Evolutionary conservation across 2,329 filamentous ascomycete genomes (phyloP), one percentile per base, ranked within the genome.

Genomic region (Tothia fuscella): DNA sequence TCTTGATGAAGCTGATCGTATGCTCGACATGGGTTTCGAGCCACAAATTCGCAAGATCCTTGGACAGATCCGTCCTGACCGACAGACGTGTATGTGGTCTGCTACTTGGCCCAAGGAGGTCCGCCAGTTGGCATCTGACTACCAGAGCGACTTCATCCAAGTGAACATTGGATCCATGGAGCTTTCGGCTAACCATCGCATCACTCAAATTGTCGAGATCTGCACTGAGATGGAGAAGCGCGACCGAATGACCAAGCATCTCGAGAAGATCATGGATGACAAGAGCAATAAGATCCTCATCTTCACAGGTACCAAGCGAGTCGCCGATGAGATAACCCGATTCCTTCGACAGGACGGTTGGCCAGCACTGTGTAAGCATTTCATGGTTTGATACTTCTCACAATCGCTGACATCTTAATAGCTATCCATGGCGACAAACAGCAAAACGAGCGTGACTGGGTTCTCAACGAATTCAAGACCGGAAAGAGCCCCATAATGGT

Each of bases 1-100:
- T 52, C 87, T 98, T 49, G 91, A 98, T 56, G 91, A 98, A 71
- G 91, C 91, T 61, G 91, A 98, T 68, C 89, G 91, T 59, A 98
- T 98, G 91, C 74, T 98, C 62, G 91, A 98, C 70, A 98, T 98
- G 91, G 91, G 91, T 78, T 96, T 98, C 68, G 91, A 98, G 70
- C 91, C 91, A 51, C 91, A 96, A 65, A 96, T 98, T 56, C 86
- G 91, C 71, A 96, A 96, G 72, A 96, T 98, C 51, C 88, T 98
- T 53, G 76, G 82, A 49, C 91, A 98, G 69, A 96, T 96, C 65
- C 86, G 91, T 53, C 91, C 91, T 41, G 91, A 98, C 62, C 82
- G 91, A 74, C 91, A 98, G 66, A 98, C 91, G 48, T 91, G 91
- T 72, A 94, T 98, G 87, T 98, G 89, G 86, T 98, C 91, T 47